phyloP scores from a whole-genome alignment of 306 rosid genomes.

The Bauhinia variegata region DNA sequence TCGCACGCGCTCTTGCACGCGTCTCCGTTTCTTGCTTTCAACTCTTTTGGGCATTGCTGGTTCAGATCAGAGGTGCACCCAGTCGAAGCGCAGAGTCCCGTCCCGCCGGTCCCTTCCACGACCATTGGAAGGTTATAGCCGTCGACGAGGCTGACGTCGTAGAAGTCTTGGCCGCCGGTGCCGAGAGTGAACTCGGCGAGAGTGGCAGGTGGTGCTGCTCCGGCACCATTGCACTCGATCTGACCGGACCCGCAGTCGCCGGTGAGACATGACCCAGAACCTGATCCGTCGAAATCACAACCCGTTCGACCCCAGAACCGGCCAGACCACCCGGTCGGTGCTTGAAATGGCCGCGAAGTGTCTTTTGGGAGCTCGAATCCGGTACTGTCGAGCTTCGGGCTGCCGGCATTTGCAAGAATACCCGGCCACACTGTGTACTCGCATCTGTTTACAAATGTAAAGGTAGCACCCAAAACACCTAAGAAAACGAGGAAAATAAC shows the following conservation, averaged over 20 bases:
- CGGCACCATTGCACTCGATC: conserved; percentile 86
- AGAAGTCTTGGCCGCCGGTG: conserved; percentile 82
- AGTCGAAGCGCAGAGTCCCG: conserved; percentile 75
- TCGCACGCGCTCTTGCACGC: conserved; percentile 98
- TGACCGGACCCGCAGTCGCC: conserved; percentile 90
- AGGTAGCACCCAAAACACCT: conserved; percentile 65
- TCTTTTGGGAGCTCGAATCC: conserved; percentile 85
- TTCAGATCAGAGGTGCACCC: conserved; percentile 88
- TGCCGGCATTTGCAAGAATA: conserved; percentile 83
- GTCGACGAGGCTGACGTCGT: conserved; percentile 94
- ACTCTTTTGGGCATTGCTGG: conserved; percentile 77
- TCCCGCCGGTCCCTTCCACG: conserved; percentile 83
- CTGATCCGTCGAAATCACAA: conserved; percentile 78
- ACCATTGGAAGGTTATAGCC: conserved; percentile 85
- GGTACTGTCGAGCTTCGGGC: conserved; percentile 65
- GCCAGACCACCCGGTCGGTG: conserved; percentile 98
- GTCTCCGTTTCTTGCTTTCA: conserved; percentile 61
- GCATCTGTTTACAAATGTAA: conserved; percentile 80
- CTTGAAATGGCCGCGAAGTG: conserved; percentile 68
- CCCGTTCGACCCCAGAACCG: conserved; percentile 92
- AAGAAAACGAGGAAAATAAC: background rate
- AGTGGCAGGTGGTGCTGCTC: conserved; percentile 87
- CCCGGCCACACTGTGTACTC: conserved; percentile 94
- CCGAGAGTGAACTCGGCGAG: conserved; percentile 95
- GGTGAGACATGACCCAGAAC: conserved; percentile 76